A percentile compares a stretch with the other conserved stretches of the same genome.
phyloP scores from a whole-genome alignment of 805 yeast genomes.

The Phaffomyces antillensis region DNA sequence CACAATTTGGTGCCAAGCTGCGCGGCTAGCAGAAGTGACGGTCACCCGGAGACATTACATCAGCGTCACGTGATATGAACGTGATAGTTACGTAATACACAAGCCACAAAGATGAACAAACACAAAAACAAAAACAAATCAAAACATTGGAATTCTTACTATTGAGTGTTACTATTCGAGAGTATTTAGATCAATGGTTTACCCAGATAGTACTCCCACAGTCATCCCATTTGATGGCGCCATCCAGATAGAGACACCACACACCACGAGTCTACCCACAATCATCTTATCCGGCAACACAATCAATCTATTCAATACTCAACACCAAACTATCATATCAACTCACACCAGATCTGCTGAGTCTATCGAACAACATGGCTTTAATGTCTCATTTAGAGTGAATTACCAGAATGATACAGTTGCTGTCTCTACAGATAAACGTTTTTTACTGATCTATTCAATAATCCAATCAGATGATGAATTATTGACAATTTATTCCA shows the following conservation, averaged over 20 bases:
- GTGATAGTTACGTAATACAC: neutral
- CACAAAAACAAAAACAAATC: too few relatives aligned
- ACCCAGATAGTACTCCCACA: slow-evolving; percentile 4
- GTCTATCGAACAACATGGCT: slow-evolving; percentile 33
- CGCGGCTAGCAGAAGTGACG: too few relatives aligned
- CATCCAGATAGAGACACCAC: slow-evolving; percentile 1
- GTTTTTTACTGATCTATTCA: slow-evolving; percentile 33
- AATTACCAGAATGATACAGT: slow-evolving; percentile 22
- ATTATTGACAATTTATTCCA: slow-evolving; percentile 15
- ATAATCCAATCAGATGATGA: slow-evolving; percentile 17
- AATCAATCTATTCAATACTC: slow-evolving; percentile 26
- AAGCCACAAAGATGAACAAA: too few relatives aligned
- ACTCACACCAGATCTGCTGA: slow-evolving; percentile 27
- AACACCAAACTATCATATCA: slow-evolving; percentile 28
- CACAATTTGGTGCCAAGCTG: slow-evolving; percentile 5
- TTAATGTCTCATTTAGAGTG: slow-evolving; percentile 24
- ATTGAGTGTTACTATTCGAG: too few relatives aligned
- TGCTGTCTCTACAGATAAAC: slow-evolving; percentile 29
- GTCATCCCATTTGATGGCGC: slow-evolving; percentile 1
- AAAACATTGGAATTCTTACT: too few relatives aligned
- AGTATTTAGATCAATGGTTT: slow-evolving; percentile 1
- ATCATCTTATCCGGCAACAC: slow-evolving; percentile 26
- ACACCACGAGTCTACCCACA: neutral
- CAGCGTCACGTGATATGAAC: neutral
- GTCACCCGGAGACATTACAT: too few relatives aligned